Conservation (phyloP, 257 asterid species). For the Nicotiana undulata region DNA sequence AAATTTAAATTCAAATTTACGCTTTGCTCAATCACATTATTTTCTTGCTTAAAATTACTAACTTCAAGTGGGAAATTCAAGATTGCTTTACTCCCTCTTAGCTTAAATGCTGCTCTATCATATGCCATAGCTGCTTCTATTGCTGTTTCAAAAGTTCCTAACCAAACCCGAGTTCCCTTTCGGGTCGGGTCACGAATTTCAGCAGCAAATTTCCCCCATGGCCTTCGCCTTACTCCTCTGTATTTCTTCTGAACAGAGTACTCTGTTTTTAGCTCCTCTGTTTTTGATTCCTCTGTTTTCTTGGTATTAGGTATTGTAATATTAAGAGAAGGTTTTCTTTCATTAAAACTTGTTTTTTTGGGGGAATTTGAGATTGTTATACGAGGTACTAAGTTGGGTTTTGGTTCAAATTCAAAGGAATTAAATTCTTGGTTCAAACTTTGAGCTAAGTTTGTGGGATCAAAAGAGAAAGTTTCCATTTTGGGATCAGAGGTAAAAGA, state of each 20-base stretch:
- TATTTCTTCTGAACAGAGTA: slow-evolving; percentile 15
- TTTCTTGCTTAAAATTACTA: slow-evolving; percentile 22
- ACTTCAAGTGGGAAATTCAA: slow-evolving; percentile 65
- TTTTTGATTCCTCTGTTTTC: not conserved
- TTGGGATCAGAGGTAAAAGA: not conserved
- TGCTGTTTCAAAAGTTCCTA: slow-evolving; percentile 36
- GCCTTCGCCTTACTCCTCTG: slow-evolving; percentile 40
- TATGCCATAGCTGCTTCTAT: slow-evolving; percentile 39
- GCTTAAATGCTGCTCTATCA: slow-evolving; percentile 36
- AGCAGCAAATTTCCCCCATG: slow-evolving; percentile 46
- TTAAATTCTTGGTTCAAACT: not conserved
- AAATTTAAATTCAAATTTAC: not conserved
- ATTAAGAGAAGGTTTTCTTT: slow-evolving; percentile 57
- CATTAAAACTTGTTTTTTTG: slow-evolving; percentile 14
- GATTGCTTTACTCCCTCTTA: slow-evolving; percentile 41
- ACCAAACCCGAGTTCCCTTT: slow-evolving; percentile 38
- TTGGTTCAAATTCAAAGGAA: not conserved
- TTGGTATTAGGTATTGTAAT: slow-evolving; percentile 40
- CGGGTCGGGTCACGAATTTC: slow-evolving; percentile 36
- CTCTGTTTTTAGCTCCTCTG: not conserved
- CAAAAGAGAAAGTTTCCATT: not conserved
- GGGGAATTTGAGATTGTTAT: not conserved
- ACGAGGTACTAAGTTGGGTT: not conserved
- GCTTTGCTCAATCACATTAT: not conserved
- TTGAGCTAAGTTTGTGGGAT: not conserved